Evolutionary conservation across 371 early-diverging fungal genomes (phyloP).

Genomic region (Syncephalastrum contaminatum): DNA sequence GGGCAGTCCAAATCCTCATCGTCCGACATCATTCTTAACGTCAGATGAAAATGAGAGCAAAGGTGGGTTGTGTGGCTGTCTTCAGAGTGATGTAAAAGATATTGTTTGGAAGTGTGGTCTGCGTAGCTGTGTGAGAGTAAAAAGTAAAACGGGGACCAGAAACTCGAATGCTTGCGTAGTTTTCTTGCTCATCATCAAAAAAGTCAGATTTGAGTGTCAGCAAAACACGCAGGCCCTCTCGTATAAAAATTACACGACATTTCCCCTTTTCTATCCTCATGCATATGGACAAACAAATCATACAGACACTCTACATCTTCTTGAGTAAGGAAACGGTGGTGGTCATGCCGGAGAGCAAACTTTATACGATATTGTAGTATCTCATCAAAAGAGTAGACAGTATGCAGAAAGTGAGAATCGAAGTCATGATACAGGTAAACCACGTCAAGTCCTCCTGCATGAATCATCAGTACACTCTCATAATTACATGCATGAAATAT

Average conservation of each 20-base stretch:
- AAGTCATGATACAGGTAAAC: conserved; percentile 61
- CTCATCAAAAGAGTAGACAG: conserved; percentile 38
- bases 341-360: neutral
- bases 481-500: neutral
- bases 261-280: no score
- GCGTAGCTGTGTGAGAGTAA: conserved; percentile 2
- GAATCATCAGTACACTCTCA: neutral
- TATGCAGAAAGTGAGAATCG: conserved; percentile 37
- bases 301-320: no score
- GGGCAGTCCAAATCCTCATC: conserved; percentile 83
- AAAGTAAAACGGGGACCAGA: neutral
- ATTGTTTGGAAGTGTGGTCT: neutral
- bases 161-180: conserved; percentile 3
- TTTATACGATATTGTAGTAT: conserved; percentile 32
- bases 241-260: no score
- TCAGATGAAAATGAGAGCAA: neutral
- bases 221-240: no score
- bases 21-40: conserved; percentile 44
- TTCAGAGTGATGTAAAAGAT: no score
- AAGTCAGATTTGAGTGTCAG: neutral
- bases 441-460: conserved; percentile 55
- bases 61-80: neutral
- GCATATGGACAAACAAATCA: no score
- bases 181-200: no score
- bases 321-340: neutral